These are phyloP conservation scores for Pulveroboletus sp. DNA, from an alignment of 768 basidiomycete genomes.

Conservation along the genomic window DNA sequence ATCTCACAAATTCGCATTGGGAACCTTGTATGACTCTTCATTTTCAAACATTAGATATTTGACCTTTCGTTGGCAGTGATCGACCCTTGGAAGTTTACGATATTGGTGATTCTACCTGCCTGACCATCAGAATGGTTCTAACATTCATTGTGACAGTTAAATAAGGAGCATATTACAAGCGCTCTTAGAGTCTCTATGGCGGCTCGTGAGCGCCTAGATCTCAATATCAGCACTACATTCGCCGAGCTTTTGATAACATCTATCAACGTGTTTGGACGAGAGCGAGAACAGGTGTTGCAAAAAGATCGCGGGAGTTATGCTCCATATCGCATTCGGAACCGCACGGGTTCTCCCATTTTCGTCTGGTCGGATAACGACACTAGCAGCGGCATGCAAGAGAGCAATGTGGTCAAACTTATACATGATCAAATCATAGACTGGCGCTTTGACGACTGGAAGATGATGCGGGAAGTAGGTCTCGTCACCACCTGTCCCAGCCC, in stretches of 20 bases:
- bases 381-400: conserved; percentile 42
- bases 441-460: conserved; percentile 96
- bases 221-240: conserved; percentile 89
- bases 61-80: conserved; percentile 52
- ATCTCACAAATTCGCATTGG: conserved; percentile 96
- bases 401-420: conserved; percentile 54
- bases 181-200: conserved; percentile 58
- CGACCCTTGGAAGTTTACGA: conserved; percentile 91
- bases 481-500: not conserved
- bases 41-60: conserved; percentile 3
- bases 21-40: conserved; percentile 65
- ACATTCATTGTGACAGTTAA: conserved; percentile 40
- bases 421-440: conserved; percentile 83
- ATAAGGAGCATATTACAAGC: conserved; percentile 46
- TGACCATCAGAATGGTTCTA: conserved; percentile 4
- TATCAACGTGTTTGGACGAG: conserved; percentile 67
- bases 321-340: conserved; percentile 89
- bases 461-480: conserved; percentile 76
- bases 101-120: conserved; percentile 45
- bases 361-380: conserved; percentile 83
- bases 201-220: conserved; percentile 80
- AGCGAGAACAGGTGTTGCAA: conserved; percentile 66
- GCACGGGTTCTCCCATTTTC: conserved; percentile 80
- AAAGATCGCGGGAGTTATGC: conserved; percentile 85
- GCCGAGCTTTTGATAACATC: conserved; percentile 79